A percentile compares a stretch with the other conserved stretches of the same genome.
Evolutionary conservation across 139 green algal species (phyloP).

Genomic region (Desmodesmus armatus): DNA sequence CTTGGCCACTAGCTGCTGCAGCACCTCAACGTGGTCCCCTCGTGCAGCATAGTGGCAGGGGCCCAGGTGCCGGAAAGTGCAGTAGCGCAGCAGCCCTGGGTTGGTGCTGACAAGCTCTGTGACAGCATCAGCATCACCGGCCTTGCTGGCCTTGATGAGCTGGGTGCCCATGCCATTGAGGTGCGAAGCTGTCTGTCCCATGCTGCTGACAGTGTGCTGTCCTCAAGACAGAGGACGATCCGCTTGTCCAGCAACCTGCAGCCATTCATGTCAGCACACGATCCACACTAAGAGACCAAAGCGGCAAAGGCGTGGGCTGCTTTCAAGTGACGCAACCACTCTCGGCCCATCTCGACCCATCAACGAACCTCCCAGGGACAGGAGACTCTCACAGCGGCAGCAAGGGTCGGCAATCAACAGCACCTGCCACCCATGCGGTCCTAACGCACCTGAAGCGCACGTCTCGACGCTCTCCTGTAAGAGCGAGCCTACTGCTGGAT

Average conservation of each 20-base stretch:
- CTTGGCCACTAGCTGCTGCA: conserved; percentile 32
- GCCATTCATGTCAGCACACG: neutral
- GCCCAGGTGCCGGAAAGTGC: neutral
- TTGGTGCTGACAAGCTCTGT: conserved; percentile 21
- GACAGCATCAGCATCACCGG: neutral
- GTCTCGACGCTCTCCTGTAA: no score
- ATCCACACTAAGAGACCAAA: no score
- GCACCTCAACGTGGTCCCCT: neutral
- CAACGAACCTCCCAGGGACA: no score
- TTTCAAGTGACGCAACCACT: neutral
- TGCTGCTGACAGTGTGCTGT: neutral
- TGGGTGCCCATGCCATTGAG: conserved; percentile 28
- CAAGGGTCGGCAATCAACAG: no score
- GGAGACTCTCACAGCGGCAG: no score
- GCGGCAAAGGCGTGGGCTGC: neutral
- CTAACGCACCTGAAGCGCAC: no score
- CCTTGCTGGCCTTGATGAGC: conserved; percentile 19
- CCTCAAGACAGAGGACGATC: neutral
- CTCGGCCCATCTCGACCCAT: no score
- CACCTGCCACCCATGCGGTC: no score
- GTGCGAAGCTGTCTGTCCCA: neutral
- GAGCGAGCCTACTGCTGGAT: no score
- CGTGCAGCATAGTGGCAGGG: conserved; percentile 10
- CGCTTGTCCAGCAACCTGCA: conserved; percentile 5
- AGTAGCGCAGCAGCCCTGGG: conserved; percentile 12